Evolutionary conservation across 2,329 filamentous ascomycete genomes (phyloP).

Genomic region (Stemphylium lycopersici): DNA sequence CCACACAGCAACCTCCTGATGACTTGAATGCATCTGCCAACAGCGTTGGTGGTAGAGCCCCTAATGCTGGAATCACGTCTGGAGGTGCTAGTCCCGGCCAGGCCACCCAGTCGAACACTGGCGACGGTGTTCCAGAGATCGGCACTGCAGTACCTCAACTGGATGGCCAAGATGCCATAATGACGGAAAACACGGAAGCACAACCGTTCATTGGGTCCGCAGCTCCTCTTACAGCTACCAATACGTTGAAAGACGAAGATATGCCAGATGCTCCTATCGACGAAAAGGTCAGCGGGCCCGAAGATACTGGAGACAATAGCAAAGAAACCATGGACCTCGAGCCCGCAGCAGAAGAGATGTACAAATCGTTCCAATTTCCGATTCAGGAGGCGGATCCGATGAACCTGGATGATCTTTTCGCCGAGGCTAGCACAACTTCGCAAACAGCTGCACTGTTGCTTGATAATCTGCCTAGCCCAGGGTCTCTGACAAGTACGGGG

Average conservation of each 20-base stretch:
- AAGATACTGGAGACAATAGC: neutral
- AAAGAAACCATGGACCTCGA: neutral
- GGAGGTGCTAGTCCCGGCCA: neutral
- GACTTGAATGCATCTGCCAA: neutral
- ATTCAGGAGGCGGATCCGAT: too few relatives aligned
- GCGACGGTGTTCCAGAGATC: too few relatives aligned
- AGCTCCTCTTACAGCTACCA: neutral
- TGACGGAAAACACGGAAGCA: neutral
- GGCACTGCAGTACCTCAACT: too few relatives aligned
- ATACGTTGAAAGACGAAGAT: neutral
- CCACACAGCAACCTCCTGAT: too few relatives aligned
- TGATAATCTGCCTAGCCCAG: too few relatives aligned
- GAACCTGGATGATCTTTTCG: neutral
- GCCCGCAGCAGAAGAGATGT: neutral
- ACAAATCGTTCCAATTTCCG: too few relatives aligned
- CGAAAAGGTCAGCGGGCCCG: neutral
- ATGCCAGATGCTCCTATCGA: neutral
- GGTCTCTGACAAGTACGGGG: too few relatives aligned
- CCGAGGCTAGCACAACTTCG: neutral
- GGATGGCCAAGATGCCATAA: neutral
- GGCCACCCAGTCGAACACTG: too few relatives aligned
- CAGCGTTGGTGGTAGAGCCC: neutral
- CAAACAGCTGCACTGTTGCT: too few relatives aligned
- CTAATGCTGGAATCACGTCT: neutral
- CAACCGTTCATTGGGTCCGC: neutral